Base-by-base conservation (phyloP, 2,329 filamentous ascomycete genomes). In the Cordyceps cateniannulata region DNA sequence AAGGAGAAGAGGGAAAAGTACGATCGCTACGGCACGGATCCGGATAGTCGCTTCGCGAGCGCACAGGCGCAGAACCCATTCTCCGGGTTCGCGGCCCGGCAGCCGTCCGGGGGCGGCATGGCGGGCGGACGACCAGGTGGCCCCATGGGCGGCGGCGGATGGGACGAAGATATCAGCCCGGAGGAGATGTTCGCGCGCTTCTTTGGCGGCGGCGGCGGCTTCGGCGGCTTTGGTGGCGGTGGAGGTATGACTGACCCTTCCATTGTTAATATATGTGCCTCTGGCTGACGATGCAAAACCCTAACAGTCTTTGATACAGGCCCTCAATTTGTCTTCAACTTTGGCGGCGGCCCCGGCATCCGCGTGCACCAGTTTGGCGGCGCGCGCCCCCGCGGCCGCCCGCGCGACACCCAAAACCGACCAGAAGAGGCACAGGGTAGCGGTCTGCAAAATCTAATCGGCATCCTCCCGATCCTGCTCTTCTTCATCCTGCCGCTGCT, bases 101-200 rank as follows among this genome's bases (percentile, higher is more conserved):
- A 76, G 40, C 68, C 71, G 5, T 73, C 75, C 32, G 32, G 32
- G 18, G 38, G 38, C 38, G 38, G 38, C 3, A 40, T 40, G 9
- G 77, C 74, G 7, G 83, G 81, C 47, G 35, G 38, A 24, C 57
- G 49, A 10, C 48, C 24, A 2, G 57, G 57, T 9, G 56, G 56
- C 16, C 42, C 45, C 35, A 82, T 82, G 22, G 77, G 80, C 42
- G 80, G 83, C 18, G 44, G 45, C 42, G 86, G 87, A 80, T 96
- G 89, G 75, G 90, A 95, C 60, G 92, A 95, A 63, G 93, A 98
- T 72, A 90, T 99, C 68, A 96, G 90, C 59, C 93, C 95, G 0
- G 95, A 99, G 75, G 95, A 99, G 75, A 85, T 99, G 80, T 99
- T 99, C 77, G 88, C 93, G 71, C 86, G 93, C 65, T 99, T 99